Conservation (phyloP, 257 asterid genomes). For the Schizonepeta tenuifolia region DNA sequence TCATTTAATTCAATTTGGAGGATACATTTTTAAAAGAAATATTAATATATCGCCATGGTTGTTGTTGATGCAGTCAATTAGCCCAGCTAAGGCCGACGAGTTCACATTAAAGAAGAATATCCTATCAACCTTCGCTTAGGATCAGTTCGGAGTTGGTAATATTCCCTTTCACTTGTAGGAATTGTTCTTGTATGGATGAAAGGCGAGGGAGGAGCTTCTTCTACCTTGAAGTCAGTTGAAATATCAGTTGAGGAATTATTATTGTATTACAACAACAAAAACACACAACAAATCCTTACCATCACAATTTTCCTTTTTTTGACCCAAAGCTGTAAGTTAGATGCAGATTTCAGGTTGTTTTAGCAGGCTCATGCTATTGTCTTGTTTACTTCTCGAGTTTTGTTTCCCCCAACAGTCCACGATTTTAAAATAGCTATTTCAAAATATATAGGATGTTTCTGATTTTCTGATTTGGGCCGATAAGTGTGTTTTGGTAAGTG, state of each 20-base stretch:
- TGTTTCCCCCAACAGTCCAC: not conserved
- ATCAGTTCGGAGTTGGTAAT: conserved; percentile 29
- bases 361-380: not conserved
- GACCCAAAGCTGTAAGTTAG: not conserved
- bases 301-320: conserved; percentile 6
- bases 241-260: conserved; percentile 8
- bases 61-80: conserved; percentile 64
- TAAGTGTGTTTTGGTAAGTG: no score
- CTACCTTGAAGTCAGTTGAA: conserved; percentile 10
- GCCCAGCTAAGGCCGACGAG: conserved; percentile 78
- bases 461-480: no score
- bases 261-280: conserved; percentile 2
- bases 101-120: conserved; percentile 89
- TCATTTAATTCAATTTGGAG: not conserved
- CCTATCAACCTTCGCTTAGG: conserved; percentile 58
- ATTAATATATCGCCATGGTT: not conserved
- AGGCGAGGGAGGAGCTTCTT: conserved; percentile 34
- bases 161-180: conserved; percentile 15
- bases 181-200: conserved; percentile 19
- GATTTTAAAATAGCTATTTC: no score
- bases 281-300: not conserved
- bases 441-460: no score
- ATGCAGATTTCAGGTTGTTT: conserved; percentile 6
- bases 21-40: no score
- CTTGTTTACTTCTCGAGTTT: not conserved